Conservation (phyloP, 176 grass and related monocot species). For the Avena sativa region DNA sequence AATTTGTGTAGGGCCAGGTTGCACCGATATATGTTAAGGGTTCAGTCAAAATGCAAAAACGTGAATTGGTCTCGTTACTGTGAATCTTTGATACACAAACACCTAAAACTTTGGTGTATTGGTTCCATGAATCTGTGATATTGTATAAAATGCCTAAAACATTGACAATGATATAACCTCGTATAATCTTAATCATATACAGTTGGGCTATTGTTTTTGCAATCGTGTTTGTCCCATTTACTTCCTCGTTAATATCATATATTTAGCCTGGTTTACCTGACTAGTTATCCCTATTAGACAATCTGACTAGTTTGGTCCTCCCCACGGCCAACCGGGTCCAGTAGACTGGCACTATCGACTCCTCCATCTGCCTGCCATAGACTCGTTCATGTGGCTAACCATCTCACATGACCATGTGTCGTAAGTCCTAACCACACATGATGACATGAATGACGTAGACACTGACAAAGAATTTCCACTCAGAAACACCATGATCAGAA, state of each 20-base stretch:
- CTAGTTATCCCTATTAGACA: neutral
- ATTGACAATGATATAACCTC: neutral
- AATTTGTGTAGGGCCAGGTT: neutral
- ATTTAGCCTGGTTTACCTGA: neutral
- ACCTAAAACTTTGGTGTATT: neutral
- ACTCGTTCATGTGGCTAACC: neutral
- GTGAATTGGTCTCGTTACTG: neutral
- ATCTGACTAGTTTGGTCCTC: neutral
- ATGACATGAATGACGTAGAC: neutral
- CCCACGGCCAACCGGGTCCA: neutral
- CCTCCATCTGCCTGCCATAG: neutral
- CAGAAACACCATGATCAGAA: neutral
- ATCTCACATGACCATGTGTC: neutral
- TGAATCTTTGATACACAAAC: neutral
- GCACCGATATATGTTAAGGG: neutral
- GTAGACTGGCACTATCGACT: neutral
- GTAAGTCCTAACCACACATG: neutral
- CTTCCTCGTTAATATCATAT: neutral
- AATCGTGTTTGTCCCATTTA: neutral
- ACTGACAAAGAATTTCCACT: neutral
- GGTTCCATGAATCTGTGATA: neutral
- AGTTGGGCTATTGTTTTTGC: neutral
- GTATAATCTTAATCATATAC: neutral
- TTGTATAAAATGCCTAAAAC: neutral
- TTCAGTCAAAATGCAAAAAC: neutral